A percentile compares a stretch with the other conserved stretches of the same genome.
phyloP scores from a whole-genome alignment of 208 protist species.

The Phytomonas sp. region DNA sequence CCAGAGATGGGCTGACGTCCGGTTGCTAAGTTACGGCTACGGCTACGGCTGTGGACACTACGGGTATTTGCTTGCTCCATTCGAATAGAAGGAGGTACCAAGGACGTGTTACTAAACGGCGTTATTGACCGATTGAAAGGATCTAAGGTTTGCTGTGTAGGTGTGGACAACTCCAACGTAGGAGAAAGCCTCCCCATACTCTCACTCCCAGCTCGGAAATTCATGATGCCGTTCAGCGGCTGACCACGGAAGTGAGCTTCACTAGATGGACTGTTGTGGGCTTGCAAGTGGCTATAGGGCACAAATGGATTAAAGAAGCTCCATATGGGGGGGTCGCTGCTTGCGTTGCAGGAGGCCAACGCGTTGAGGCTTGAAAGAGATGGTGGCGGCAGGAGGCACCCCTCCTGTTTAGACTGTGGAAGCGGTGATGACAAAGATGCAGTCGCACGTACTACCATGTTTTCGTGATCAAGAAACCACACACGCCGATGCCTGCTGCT shows the following conservation, averaged over 20 bases:
- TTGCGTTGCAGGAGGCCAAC: not conserved
- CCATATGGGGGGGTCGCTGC: not conserved
- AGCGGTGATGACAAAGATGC: not conserved
- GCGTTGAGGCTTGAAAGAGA: slow-evolving; percentile 1
- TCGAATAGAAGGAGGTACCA: not conserved
- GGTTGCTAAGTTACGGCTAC: not conserved
- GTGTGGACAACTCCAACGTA: not conserved
- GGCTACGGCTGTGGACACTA: not conserved
- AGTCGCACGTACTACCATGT: slow-evolving; percentile 42
- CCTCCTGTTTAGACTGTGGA: not conserved
- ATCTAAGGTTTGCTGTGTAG: not conserved
- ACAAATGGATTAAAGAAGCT: not conserved
- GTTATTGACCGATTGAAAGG: not conserved
- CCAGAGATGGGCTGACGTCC: not conserved
- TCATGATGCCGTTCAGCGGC: not conserved
- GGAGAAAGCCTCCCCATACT: not conserved
- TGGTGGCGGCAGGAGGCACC: not conserved
- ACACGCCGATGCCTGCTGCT: slow-evolving; percentile 39
- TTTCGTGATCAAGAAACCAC: slow-evolving; percentile 75
- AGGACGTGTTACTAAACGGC: not conserved
- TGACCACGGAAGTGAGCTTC: not conserved
- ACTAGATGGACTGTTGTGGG: not conserved
- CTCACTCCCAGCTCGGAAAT: not conserved
- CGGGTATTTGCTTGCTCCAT: not conserved
- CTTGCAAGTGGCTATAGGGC: not conserved